Evolutionary conservation across 495 filamentous ascomycete genomes (phyloP).

Genomic region (Acidiella bohemica): DNA sequence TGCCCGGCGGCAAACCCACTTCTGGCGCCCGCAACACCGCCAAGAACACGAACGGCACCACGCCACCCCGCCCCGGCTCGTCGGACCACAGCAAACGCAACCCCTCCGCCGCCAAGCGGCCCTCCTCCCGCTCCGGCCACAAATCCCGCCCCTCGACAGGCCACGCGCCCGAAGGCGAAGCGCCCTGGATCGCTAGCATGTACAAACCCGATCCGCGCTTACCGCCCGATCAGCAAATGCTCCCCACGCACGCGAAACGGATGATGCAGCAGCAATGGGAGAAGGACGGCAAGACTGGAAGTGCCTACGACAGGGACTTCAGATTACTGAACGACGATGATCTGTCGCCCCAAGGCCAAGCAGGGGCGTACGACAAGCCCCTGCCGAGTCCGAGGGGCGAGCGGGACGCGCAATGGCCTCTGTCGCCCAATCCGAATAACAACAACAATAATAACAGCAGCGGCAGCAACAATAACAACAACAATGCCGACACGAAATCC

Average conservation of each 20-base stretch:
- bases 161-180: constrained; percentile 76
- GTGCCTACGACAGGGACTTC: constrained; percentile 71
- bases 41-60: background rate
- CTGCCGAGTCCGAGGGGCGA: background rate
- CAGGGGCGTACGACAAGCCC: background rate
- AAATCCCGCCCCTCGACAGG: constrained; percentile 40
- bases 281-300: constrained; percentile 70
- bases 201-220: constrained; percentile 92
- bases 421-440: background rate
- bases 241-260: constrained; percentile 83
- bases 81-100: constrained; percentile 7
- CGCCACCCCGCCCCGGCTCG: constrained; percentile 1
- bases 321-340: constrained; percentile 48
- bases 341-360: constrained; percentile 4
- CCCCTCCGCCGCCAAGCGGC: constrained; percentile 1
- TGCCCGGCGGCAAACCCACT: constrained; percentile 19
- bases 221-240: constrained; percentile 86
- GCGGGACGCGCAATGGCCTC: background rate
- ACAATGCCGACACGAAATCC: background rate
- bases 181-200: constrained; percentile 87
- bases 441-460: background rate
- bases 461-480: background rate
- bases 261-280: constrained; percentile 94
- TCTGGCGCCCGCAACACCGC: constrained; percentile 23
- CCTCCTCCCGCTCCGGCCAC: constrained; percentile 6